Conservation (phyloP, 169 alveolate genomes). For the Plasmodium yoelii region DNA sequence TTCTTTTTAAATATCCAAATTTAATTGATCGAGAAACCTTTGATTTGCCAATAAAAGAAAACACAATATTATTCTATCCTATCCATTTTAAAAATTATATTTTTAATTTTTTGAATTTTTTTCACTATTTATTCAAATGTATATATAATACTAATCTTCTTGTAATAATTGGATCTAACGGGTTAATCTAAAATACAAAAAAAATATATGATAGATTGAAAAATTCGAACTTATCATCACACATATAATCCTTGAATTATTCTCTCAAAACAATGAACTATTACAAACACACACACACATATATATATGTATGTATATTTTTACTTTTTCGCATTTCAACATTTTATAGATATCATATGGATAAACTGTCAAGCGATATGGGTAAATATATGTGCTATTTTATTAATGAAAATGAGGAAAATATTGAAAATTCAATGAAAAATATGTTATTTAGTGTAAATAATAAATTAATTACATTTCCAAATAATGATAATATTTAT, state of each 20-base stretch:
- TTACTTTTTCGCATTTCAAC: neutral
- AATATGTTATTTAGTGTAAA: conserved; percentile 42
- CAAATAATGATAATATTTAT: conserved; percentile 36
- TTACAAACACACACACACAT: neutral
- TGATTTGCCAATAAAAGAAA: conserved; percentile 46
- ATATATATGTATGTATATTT: no score
- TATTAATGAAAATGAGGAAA: conserved; percentile 42
- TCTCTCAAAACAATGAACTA: no score
- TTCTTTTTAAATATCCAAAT: conserved; percentile 15
- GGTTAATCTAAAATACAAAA: conserved; percentile 14
- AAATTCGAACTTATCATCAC: neutral
- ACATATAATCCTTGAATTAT: neutral
- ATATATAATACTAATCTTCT: conserved; percentile 38
- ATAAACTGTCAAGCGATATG: conserved; percentile 50
- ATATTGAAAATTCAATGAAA: neutral
- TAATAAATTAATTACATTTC: conserved; percentile 31
- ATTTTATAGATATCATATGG: conserved; percentile 30
- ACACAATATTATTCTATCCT: conserved; percentile 29
- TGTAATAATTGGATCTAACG: conserved; percentile 60
- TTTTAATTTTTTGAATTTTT: conserved; percentile 25
- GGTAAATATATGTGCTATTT: conserved; percentile 54
- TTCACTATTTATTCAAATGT: conserved; percentile 47
- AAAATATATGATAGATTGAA: neutral
- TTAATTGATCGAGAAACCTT: neutral
- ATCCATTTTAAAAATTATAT: conserved; percentile 31